phyloP scores from a whole-genome alignment of 768 basidiomycete species.

The Collybia sordida region DNA sequence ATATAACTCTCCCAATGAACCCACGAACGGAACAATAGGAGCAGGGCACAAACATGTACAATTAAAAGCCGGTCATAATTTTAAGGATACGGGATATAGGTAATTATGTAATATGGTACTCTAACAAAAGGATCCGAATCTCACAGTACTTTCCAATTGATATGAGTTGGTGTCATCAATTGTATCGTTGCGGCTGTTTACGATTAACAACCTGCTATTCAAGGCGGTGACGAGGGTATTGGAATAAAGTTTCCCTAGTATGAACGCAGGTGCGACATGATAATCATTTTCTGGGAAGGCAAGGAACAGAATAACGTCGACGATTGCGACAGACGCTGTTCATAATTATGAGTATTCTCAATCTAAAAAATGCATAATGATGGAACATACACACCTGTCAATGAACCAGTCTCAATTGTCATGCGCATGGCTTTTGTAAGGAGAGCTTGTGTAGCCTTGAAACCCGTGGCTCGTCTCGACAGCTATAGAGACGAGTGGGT shows the following conservation, averaged over 20 bases:
- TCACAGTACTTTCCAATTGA: too few species aligned
- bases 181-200: constrained; percentile 9
- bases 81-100: too few species aligned
- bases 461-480: constrained; percentile 5
- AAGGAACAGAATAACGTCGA: constrained; percentile 14
- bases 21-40: too few species aligned
- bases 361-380: background rate
- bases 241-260: constrained; percentile 16
- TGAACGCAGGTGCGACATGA: constrained; percentile 8
- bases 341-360: too few species aligned
- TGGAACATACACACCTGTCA: constrained; percentile 9
- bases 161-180: too few species aligned
- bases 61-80: too few species aligned
- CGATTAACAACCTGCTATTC: constrained; percentile 13
- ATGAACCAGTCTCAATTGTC: constrained; percentile 15
- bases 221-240: constrained; percentile 17
- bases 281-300: constrained; percentile 11
- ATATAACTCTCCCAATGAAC: too few species aligned
- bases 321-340: constrained; percentile 12
- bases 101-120: too few species aligned
- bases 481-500: background rate
- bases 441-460: constrained; percentile 8
- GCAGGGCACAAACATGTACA: too few species aligned
- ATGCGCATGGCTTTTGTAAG: constrained; percentile 13
- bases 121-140: too few species aligned